Evolutionary conservation across 441 rosid genomes (phyloP), one percentile per base, ranked within the genome.

Genomic region (Arabidopsis hybrid): DNA sequence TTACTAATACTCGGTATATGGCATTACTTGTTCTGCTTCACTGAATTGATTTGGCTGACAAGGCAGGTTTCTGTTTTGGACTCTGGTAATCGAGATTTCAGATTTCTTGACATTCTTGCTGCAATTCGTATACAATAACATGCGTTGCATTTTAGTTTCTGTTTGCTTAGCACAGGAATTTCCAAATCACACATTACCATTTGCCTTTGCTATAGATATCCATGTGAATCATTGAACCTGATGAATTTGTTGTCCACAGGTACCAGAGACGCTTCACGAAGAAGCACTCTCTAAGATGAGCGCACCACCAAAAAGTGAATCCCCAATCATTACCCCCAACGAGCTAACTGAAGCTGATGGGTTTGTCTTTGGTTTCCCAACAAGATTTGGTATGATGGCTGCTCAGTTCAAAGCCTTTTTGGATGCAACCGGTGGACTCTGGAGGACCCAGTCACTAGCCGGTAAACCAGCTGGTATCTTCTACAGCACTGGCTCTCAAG

Each of bases 381-480:
- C 99, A 52, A 85, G 97, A 78, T 94, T 81, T 8, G 99, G 99
- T 31, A 90, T 92, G 97, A 95, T 95, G 99, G 80, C 96, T 76
- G 94, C 99, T 34, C 99, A 95, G 79, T 92, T 92, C 78, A 92
- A 95, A 77, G 97, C 99, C 36, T 95, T 95, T 75, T 12, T 95
- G 70, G 99, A 95, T 66, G 88, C 97, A 29, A 95, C 99, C 1
- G 97, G 96, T 60, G 90, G 95, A 40, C 86, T 89, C 40, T 92
- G 99, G 99, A 84, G 91, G 78, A 79, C 97, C 60, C 99, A 92
- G 66, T 80, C 85, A 69, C 99, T 95, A 18, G 97, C 99, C 0
- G 97, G 99, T 66, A 95, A 92, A 77, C 97, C 99, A 45, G 99
- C 99, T 8, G 99, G 99, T 56, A 81, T 95, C 79, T 95, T 95